A percentile compares a stretch with the other conserved stretches of the same genome.
Conservation (phyloP, 495 filamentous ascomycete genomes). For the Xylaria palmicola region DNA sequence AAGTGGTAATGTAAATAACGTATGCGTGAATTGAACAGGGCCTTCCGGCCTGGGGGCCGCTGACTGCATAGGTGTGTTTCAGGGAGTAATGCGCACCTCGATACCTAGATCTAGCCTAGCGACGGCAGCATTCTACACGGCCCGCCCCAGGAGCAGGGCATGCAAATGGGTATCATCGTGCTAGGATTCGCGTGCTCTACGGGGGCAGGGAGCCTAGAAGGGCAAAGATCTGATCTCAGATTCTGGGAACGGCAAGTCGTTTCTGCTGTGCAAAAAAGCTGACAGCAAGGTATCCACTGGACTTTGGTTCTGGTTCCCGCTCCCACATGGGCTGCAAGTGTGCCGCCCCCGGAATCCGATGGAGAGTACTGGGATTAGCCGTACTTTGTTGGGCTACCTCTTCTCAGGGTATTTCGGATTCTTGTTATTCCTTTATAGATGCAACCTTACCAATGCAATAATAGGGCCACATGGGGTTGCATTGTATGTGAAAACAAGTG, state of each 20-base stretch:
- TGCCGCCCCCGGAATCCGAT: background rate
- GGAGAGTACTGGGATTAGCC: too few species aligned
- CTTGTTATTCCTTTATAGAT: background rate
- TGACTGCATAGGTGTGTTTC: slow-evolving; percentile 8
- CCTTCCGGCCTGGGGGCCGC: background rate
- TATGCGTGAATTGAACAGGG: slow-evolving; percentile 1
- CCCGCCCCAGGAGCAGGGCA: background rate
- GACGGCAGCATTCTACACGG: background rate
- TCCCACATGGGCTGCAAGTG: background rate
- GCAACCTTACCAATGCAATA: background rate
- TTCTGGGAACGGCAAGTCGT: background rate
- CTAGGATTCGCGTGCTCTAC: background rate
- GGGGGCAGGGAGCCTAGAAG: background rate
- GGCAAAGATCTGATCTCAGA: slow-evolving; percentile 6
- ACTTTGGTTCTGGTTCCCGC: background rate
- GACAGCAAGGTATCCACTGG: background rate
- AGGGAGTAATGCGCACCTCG: background rate
- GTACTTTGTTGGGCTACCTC: too few species aligned
- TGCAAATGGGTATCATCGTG: slow-evolving; percentile 3
- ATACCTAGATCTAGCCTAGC: too few species aligned
- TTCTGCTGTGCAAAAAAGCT: background rate
- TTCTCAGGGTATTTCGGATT: background rate
- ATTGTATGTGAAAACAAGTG: background rate
- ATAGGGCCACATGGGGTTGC: background rate
- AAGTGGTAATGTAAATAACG: background rate